Base-by-base conservation (phyloP, 1,139 yeast genomes). In the Zygosaccharomyces sapae region DNA sequence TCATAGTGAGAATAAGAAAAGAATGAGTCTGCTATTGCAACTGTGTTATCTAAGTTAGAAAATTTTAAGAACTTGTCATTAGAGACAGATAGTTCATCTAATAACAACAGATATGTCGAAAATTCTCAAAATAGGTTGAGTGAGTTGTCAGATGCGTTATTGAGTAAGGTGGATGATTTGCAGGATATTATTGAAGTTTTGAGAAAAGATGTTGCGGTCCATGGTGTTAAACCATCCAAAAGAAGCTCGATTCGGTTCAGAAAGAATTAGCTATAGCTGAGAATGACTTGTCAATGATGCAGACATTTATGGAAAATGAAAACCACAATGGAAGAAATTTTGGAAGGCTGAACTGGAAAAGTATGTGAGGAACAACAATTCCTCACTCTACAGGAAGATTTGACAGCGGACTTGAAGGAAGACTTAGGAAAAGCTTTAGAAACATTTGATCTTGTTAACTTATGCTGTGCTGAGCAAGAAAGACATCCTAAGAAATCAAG, bases 351-450 rank as follows among this genome's bases (percentile, higher is more conserved):
- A 90, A 61, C 75, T 92, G 50, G 95, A 88, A 55, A 83, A 39
- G 94, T 92, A 19, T 86, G 96, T 53, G 96, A 88, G 57, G 97
- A 90, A 60, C 97, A 92, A 65, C 95, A 90, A 56, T 88, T 88
- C 63, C 80, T 90, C 68, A 86, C 86, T 52, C 74, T 89, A 29
- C 97, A 92, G 65, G 96, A 87, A 58, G 96, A 87, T 54, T 76
- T 92, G 52, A 79, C 90, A 3, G 77, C 74, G 33, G 95, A 92
- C 63, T 70, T 92, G 56, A 79, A 79, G 44, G 95, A 87, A 52
- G 98, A 92, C 67, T 70, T 92, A 39, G 77, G 76, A 38, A 84
- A 82, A 60, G 92, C 95, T 1, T 75, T 75, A 43, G 96, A 89
- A 61, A 90, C 97, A 0, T 88, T 82, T 61, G 79, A 76, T 36